Evolutionary conservation across 441 rosid species (phyloP), one percentile per base, ranked within the genome.

Genomic region (Populus hybrid): DNA sequence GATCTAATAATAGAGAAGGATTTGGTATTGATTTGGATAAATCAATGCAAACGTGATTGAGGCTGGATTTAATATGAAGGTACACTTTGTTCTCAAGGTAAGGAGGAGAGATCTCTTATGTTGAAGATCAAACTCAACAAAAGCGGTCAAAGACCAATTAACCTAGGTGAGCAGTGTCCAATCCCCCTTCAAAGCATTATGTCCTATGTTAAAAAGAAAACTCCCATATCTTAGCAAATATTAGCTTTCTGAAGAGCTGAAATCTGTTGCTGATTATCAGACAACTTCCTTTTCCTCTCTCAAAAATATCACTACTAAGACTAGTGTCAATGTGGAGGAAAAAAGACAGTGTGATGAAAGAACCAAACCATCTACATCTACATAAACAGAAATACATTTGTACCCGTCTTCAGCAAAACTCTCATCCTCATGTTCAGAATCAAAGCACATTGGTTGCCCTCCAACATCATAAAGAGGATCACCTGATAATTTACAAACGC

Each of bases 401-500:
- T 89, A 95, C 99, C 99, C 97, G 40, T 93, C 99, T 78, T 85
- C 77, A 10, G 91, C 94, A 83, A 85, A 85, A 73, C 83, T 79
- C 82, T 83, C 90, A 81, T 90, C 90, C n/a, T 80, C 84, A 67
- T 54, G n/a, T 81, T 88, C 90, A 69, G 86, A 77, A 79, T 80
- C 86, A 67, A 83, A 85, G 83, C 81, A 76, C 79, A 83, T 89
- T 36, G 98, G 96, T 80, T 85, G 89, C 77, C 97, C 97, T 5
- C 98, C 96, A 61, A 70, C 82, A 69, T 78, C 85, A 86, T 93
- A 93, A 23, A 95, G 93, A 64, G 97, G 93, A 87, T 93, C 95
- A 69, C 93, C 97, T 93, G 93, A 76, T 64, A 54, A 64, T 8
- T 36, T 6, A 26, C 3, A 42, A 21, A 42, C 46, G 20, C 16